phyloP scores from a whole-genome alignment of 1,284 basidiomycete species.

The Earliella scabrosa region DNA sequence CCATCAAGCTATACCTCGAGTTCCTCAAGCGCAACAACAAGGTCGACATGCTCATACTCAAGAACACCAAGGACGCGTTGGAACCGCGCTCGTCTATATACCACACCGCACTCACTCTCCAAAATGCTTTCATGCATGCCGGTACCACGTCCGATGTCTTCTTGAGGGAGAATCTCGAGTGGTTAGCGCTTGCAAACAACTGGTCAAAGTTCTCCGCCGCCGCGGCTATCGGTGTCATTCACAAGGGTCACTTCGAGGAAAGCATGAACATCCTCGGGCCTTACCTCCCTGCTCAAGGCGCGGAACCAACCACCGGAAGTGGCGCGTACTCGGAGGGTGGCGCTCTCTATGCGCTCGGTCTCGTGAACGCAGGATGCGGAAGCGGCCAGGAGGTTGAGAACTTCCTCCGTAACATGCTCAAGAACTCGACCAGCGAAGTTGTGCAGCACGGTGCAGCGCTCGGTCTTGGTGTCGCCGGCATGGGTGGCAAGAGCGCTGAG shows the following conservation, averaged over 20 bases:
- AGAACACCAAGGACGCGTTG: slow-evolving; percentile 93
- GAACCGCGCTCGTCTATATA: slow-evolving; percentile 95
- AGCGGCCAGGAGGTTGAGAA: slow-evolving; percentile 70
- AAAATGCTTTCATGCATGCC: slow-evolving; percentile 95
- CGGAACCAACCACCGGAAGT: slow-evolving; percentile 72
- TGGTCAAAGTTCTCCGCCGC: slow-evolving; percentile 99
- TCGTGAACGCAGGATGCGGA: slow-evolving; percentile 90
- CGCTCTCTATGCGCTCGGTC: slow-evolving; percentile 90
- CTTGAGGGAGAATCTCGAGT: slow-evolving; percentile 93
- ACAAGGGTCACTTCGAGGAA: slow-evolving; percentile 94
- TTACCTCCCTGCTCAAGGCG: slow-evolving; percentile 81
- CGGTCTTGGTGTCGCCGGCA: slow-evolving; percentile 90
- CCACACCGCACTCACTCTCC: slow-evolving; percentile 92
- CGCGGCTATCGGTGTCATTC: slow-evolving; percentile 93
- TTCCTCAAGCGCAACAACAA: slow-evolving; percentile 95
- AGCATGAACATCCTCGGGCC: slow-evolving; percentile 93
- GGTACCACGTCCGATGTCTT: slow-evolving; percentile 94
- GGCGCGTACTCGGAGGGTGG: slow-evolving; percentile 93
- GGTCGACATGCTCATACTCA: slow-evolving; percentile 88
- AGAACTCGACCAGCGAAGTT: slow-evolving; percentile 75
- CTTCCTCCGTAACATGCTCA: slow-evolving; percentile 81
- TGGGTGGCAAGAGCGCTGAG: slow-evolving; percentile 88
- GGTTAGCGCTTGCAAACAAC: slow-evolving; percentile 91
- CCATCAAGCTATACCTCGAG: slow-evolving; percentile 90
- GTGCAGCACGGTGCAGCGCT: slow-evolving; percentile 96